Percentiles rank a stretch among this genome's conserved stretches.
Evolutionary conservation across 2,329 filamentous ascomycete genomes (phyloP).

Genomic region (Scytalidium sp.): DNA sequence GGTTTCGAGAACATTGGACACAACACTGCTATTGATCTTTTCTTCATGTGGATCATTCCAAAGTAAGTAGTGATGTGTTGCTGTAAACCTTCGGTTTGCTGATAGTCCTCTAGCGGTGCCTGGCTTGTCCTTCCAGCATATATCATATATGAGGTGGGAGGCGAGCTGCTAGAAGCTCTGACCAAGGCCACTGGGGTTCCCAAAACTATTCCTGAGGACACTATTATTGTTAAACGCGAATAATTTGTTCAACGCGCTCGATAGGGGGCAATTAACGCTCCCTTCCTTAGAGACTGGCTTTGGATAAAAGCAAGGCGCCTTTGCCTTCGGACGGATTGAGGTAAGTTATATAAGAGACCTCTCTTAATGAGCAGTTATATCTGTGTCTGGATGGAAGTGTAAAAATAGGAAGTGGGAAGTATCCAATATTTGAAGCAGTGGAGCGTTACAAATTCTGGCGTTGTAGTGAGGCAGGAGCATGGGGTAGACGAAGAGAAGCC

Average conservation of each 20-base stretch:
- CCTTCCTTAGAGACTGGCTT: not conserved
- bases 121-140: slow-evolving; percentile 65
- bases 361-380: no score
- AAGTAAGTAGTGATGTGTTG: slow-evolving; percentile 49
- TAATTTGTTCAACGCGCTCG: slow-evolving; percentile 4
- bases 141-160: slow-evolving; percentile 56
- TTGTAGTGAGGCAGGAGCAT: no score
- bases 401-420: no score
- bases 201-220: slow-evolving; percentile 16
- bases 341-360: no score
- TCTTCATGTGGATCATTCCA: slow-evolving; percentile 62
- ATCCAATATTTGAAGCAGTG: no score
- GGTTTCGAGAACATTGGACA: slow-evolving; percentile 61
- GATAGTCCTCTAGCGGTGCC: slow-evolving; percentile 44
- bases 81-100: slow-evolving; percentile 9
- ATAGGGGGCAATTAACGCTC: not conserved
- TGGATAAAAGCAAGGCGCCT: not conserved
- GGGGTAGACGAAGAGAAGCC: no score
- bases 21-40: slow-evolving; percentile 49
- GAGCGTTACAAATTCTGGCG: no score
- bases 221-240: slow-evolving; percentile 18
- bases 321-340: no score
- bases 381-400: no score
- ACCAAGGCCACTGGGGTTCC: slow-evolving; percentile 37
- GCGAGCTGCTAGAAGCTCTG: slow-evolving; percentile 59